These are phyloP conservation scores for Exophiala lecanii-corni DNA, from an alignment of 2,329 filamentous ascomycete species.

Conservation along the genomic window DNA sequence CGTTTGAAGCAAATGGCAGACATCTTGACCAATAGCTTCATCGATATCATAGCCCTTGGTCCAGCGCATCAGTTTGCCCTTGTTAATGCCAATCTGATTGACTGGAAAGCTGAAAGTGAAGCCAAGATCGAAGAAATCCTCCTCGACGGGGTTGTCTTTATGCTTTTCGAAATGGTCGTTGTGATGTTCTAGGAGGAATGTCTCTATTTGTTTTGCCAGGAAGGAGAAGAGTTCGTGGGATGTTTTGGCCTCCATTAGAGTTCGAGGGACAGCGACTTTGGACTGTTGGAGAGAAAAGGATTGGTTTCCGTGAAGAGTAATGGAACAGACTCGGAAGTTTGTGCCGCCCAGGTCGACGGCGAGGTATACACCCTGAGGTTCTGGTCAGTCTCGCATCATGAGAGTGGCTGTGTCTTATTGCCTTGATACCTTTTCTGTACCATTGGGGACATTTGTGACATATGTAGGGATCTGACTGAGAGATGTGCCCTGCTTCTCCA, in stretches of 20 bases:
- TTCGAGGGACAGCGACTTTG: constrained; percentile 84
- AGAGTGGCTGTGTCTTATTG: background rate
- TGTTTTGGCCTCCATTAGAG: constrained; percentile 85
- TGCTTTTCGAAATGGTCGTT: constrained; percentile 76
- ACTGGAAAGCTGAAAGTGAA: constrained; percentile 99
- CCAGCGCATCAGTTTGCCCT: constrained; percentile 90
- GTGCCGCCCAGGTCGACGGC: constrained; percentile 54
- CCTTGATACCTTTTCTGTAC: constrained; percentile 78
- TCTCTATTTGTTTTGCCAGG: constrained; percentile 85
- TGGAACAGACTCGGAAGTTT: constrained; percentile 60
- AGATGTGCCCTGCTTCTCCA: constrained; percentile 70
- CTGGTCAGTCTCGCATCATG: constrained; percentile 11
- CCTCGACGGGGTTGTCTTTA: constrained; percentile 61
- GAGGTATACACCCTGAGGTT: constrained; percentile 78
- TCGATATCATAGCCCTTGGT: constrained; percentile 97
- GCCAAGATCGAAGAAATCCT: constrained; percentile 86
- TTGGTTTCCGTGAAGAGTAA: constrained; percentile 86
- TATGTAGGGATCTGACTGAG: constrained; percentile 97
- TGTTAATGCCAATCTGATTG: constrained; percentile 90
- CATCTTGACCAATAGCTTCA: constrained; percentile 91
- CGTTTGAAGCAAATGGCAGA: constrained; percentile 80
- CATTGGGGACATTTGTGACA: constrained; percentile 92
- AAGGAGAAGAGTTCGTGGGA: constrained; percentile 86
- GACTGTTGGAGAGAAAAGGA: constrained; percentile 91
- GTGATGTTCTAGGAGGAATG: constrained; percentile 83